phyloP scores from a whole-genome alignment of 495 filamentous ascomycete genomes.

The Penicillium herquei region DNA sequence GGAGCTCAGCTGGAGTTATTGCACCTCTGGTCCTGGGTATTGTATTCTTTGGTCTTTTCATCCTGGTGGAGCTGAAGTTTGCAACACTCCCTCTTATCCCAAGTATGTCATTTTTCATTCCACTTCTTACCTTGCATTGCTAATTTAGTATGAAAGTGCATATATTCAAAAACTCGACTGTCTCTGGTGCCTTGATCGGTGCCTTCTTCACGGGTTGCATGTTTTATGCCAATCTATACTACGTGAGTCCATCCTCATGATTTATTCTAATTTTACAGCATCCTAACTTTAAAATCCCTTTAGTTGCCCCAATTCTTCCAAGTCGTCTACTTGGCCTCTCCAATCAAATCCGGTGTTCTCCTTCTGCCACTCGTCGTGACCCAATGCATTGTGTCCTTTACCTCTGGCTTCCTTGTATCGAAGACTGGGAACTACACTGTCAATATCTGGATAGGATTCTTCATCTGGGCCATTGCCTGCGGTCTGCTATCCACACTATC shows the following conservation, averaged over 20 bases:
- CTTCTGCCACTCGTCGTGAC: conserved; percentile 52
- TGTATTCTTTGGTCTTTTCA: conserved; percentile 1
- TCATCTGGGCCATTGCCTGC: conserved; percentile 6
- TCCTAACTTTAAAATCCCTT: neutral
- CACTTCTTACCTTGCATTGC: no score
- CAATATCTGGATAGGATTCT: conserved; percentile 1
- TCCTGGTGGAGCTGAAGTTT: conserved; percentile 6
- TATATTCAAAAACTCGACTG: conserved; percentile 7
- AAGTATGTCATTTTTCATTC: neutral
- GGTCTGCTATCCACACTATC: conserved; percentile 3
- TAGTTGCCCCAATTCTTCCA: conserved; percentile 29
- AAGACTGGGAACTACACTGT: conserved; percentile 8
- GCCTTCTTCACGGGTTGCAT: conserved; percentile 6
- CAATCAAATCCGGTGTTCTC: conserved; percentile 50
- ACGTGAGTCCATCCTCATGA: neutral
- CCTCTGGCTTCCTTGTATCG: conserved; percentile 31
- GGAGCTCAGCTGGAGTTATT: conserved; percentile 7
- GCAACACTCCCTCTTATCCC: conserved; percentile 6
- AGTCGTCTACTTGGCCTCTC: conserved; percentile 36
- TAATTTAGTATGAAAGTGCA: neutral
- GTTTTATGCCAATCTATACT: conserved; percentile 8
- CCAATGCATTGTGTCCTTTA: conserved; percentile 39
- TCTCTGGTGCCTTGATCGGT: neutral
- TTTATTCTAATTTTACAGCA: neutral
- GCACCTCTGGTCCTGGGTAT: conserved; percentile 5